phyloP scores from a whole-genome alignment of 768 basidiomycete species.

The Leccinum disarticulatum region DNA sequence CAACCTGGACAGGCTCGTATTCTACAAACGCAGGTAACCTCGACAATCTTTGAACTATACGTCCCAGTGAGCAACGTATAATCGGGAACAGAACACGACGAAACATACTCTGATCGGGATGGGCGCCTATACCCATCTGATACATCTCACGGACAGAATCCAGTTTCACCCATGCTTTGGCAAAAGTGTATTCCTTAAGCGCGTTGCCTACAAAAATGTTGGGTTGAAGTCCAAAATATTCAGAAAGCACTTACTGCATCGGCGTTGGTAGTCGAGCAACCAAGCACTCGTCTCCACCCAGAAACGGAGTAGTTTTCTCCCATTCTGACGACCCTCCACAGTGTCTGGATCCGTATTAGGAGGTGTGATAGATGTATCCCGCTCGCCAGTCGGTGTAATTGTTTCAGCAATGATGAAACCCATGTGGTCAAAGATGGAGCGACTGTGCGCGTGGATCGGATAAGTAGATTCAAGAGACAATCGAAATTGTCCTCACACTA shows the following conservation, averaged over 20 bases:
- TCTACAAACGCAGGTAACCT: conserved; percentile 44
- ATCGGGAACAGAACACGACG: neutral
- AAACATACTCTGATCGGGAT: conserved; percentile 70
- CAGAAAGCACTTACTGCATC: conserved; percentile 38
- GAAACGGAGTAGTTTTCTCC: conserved; percentile 67
- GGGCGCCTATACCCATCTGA: conserved; percentile 71
- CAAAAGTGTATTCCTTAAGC: conserved; percentile 44
- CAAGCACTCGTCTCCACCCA: conserved; percentile 79
- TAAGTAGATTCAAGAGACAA: conserved; percentile 11
- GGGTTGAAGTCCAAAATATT: conserved; percentile 12
- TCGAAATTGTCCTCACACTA: conserved; percentile 46
- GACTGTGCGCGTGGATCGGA: conserved; percentile 27
- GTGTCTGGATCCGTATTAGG: conserved; percentile 51
- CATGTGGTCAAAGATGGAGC: conserved; percentile 41
- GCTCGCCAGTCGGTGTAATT: conserved; percentile 23
- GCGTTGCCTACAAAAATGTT: conserved; percentile 37
- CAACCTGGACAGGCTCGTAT: conserved; percentile 37
- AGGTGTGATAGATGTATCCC: conserved; percentile 50
- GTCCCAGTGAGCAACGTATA: conserved; percentile 7
- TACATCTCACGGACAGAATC: conserved; percentile 68
- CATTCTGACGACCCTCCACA: conserved; percentile 48
- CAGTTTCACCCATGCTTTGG: conserved; percentile 49
- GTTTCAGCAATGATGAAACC: conserved; percentile 36
- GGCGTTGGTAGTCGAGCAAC: conserved; percentile 55
- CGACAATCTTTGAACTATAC: conserved; percentile 54